Evolutionary conservation across 2,329 filamentous ascomycete species (phyloP), one percentile per base, ranked within the genome.

Genomic region (Cercospora zeae-maydis): DNA sequence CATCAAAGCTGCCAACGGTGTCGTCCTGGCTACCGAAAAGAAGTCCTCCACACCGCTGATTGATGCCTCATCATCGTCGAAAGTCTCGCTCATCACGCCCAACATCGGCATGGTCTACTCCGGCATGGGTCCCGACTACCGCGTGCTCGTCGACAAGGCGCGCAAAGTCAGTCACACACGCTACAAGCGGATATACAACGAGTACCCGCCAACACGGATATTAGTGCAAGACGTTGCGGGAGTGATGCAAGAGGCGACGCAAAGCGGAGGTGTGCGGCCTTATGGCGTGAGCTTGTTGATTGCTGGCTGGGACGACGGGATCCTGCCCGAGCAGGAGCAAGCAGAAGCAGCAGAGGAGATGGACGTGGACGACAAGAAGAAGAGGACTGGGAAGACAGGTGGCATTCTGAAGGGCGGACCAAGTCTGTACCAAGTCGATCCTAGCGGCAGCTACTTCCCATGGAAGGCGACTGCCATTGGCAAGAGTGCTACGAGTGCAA

Each of bases 91-190:
- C 77, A 93, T 99, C 82, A 99, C 95, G 53, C 95, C 95, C 74
- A 95, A 99, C 84, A 98, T 99, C 79, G 95, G 95, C 78, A 97
- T 98, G 91, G 95, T 99, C 74, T 99, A 99, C 82, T 93, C 92
- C 58, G 95, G 95, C 77, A 99, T 99, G 95, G 93, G 95, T 31
- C 95, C 95, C 64, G 95, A 99, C 80, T 99, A 98, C 83, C 88
- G 95, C 78, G 92, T 99, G 62, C 86, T 99, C 59, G 95, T 98
- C 72, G 95, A 99, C 83, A 93, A 93, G 79, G 95, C 95, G 72
- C 92, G 95, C 76, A 99, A 98, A 81, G 95, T 97, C 70, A 96
- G 93, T 61, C 95, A 99, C 82, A 96, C 95, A 53, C 90, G 88
- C 78, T 99, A 99, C 88, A 99, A 99, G 87, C 92, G 95, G 79